Evolutionary conservation across 164 flowering plant genomes (phyloP), one percentile per base, ranked within the genome.

Genomic region (Berberis vulgaris): DNA sequence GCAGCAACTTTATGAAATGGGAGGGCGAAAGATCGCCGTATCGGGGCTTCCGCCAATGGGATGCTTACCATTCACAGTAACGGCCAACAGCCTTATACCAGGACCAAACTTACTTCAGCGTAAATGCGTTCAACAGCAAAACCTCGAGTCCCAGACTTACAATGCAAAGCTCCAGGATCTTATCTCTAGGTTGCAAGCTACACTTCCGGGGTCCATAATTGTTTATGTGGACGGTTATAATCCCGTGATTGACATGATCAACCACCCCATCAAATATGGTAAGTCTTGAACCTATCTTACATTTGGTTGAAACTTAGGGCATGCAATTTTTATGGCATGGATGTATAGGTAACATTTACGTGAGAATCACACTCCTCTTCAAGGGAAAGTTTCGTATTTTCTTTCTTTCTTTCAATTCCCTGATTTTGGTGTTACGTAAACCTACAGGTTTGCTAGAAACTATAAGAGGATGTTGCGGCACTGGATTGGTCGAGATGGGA

Each of bases 21-120:
- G 83, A 65, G 79, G 72, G 1, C 49, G 79, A 11, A 71, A 65
- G 47, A 13, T 79, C 12, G 42, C 67, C 5, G 66, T 80, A 62
- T 41, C 71, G 1, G 77, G 80, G 2, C 67, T 77, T 6, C 80
- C 80, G 11, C 82, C 80, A 7, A 55, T 72, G 3, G 80, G 83
- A 10, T 80, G 83, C 55, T 43, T 80, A 60, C 80, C 80, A 1
- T 1, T 77, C 5, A 77, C 73, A 45, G 65, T 69, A 59, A 69
- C 78, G 0, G 55, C 62, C 1, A 68, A 66, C 6, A 66, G 65
- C 66, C 9, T 72, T 1, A 10, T 59, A 5, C 63, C 71, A 43
- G 47, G 56, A 47, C 2, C 43, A 3, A 54, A 53, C 57, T 13
- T 43, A 58, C 53, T 65, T 10, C 62, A 54, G 9, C 76, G 72